Evolutionary conservation across 768 basidiomycete species (phyloP), one percentile per base, ranked within the genome.

Genomic region (Krasilnikovozyma curviuscula): DNA sequence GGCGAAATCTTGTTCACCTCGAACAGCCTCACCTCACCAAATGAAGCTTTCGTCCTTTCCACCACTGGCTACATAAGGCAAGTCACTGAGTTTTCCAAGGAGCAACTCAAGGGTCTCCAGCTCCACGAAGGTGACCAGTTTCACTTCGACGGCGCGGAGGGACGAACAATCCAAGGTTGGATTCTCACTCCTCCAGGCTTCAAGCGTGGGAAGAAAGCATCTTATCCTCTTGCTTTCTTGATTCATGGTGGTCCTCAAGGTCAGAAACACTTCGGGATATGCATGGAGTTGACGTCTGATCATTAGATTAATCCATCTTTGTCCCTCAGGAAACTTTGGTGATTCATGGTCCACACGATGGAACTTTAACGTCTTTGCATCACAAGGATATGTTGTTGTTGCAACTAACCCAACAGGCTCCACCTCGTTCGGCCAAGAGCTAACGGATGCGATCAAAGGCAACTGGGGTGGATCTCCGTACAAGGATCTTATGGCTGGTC

Each of bases 361-460:
- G 89, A 95, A 93, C 65, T 81, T 79, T 0, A 83, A 85, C 57
- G 77, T 81, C 9, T 89, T 84, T 56, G 75, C 84, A 10, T 75
- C 77, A 57, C 81, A 84, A 60, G 86, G 91, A 0, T 98, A 95
- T 65, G 78, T 91, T 56, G 74, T 76, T 10, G 71, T 93, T 33
- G 71, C 79, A 27, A 78, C 93, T 57, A 95, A 97, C 61, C 91
- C 91, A 2, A 91, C 88, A 0, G 91, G 91, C 8, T 83, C 80
- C 25, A 95, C 91, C 3, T 79, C 83, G 0, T 93, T 88, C 56
- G 88, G 86, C 3, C 86, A 91, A 72, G 59, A 62, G 12, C 64
- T 67, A 37, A 61, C 57, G 37, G 63, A 64, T 46, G 39, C 38
- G 18, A 65, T 66, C 46, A 45, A 60, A 49, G 29, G 52, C n/a